Evolutionary conservation across 768 basidiomycete genomes (phyloP), one percentile per base, ranked within the genome.

Genomic region (Russula earlei): DNA sequence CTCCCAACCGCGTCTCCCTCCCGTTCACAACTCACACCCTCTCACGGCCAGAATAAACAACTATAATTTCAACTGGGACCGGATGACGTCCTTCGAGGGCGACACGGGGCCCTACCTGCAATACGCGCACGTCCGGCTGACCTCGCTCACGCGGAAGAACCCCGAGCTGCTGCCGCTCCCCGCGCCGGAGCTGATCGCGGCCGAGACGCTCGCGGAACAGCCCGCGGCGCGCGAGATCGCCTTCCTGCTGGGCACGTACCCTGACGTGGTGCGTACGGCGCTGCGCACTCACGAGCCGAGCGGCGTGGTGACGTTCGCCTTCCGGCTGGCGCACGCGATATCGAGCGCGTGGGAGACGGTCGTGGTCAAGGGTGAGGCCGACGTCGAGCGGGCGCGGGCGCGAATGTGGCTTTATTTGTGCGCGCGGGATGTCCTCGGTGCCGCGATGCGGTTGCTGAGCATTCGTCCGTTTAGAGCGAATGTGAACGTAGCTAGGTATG

Each of bases 101-200:
- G 94, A 97, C 71, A 94, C 91, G 0, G 91, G 91, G 1, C 91
- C 92, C 0, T 97, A 96, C 74, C 82, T 97, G 25, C 94, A 97
- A 74, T 97, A 97, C 69, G 91, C 92, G 0, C 94, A 96, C 72
- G 93, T 93, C 63, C 89, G 94, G 19, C 76, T 97, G 29, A 80
- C 86, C 7, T 96, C 93, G 1, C 85, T 97, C 66, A 83, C 82
- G 62, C 89, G 93, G 54, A 94, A 95, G 71, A 93, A 94, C 71
- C 90, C 91, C 2, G 79, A 88, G 55, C 83, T 94, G 29, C 72
- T 89, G 38, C 85, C 91, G 19, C 82, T 91, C 10, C 87, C 88
- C 0, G 69, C 78, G 0, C 79, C 81, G 9, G 73, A 80, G n/a
- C 69, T 83, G 60, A 85, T 95, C 68, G 73, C 85, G 64, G 80